Conservation (phyloP, 345 rosid species). For the Rubroshorea leprosula region DNA sequence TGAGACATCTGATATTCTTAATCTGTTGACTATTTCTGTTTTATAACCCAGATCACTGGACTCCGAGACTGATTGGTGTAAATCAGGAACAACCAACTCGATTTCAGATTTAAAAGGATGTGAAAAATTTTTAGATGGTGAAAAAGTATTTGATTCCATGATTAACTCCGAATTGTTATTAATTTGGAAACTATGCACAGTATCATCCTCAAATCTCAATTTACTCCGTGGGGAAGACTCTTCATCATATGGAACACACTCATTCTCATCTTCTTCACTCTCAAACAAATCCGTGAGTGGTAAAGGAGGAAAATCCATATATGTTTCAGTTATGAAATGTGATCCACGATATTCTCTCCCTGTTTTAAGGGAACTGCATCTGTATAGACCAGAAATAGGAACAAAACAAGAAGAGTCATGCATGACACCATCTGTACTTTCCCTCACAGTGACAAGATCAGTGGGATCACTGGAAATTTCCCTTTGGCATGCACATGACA, state of each 20-base stretch:
- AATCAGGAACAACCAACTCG: slow-evolving; percentile 41
- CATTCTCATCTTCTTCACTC: slow-evolving; percentile 44
- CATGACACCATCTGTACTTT: slow-evolving; percentile 47
- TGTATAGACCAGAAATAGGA: slow-evolving; percentile 35
- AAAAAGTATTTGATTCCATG: slow-evolving; percentile 52
- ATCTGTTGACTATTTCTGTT: slow-evolving; percentile 37
- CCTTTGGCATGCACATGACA: slow-evolving; percentile 33
- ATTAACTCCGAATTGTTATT: slow-evolving; percentile 65
- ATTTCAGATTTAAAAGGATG: slow-evolving; percentile 41
- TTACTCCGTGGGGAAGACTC: slow-evolving; percentile 30
- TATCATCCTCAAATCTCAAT: slow-evolving; percentile 44
- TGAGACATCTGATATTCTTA: slow-evolving; percentile 62
- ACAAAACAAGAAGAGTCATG: slow-evolving; percentile 44
- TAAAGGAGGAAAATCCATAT: slow-evolving; percentile 62
- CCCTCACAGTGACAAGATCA: slow-evolving; percentile 52
- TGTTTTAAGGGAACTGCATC: slow-evolving; percentile 31
- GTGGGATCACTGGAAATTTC: slow-evolving; percentile 56
- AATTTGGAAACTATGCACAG: slow-evolving; percentile 76
- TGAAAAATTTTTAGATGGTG: slow-evolving; percentile 28
- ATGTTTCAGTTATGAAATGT: slow-evolving; percentile 34
- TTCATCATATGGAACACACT: slow-evolving; percentile 29
- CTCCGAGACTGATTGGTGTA: slow-evolving; percentile 29
- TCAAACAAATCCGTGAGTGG: slow-evolving; percentile 74
- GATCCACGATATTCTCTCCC: slow-evolving; percentile 32
- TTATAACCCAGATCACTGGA: slow-evolving; percentile 27